Evolutionary conservation across 495 filamentous ascomycete species (phyloP).

Genomic region (Chlorociboria aeruginascens): DNA sequence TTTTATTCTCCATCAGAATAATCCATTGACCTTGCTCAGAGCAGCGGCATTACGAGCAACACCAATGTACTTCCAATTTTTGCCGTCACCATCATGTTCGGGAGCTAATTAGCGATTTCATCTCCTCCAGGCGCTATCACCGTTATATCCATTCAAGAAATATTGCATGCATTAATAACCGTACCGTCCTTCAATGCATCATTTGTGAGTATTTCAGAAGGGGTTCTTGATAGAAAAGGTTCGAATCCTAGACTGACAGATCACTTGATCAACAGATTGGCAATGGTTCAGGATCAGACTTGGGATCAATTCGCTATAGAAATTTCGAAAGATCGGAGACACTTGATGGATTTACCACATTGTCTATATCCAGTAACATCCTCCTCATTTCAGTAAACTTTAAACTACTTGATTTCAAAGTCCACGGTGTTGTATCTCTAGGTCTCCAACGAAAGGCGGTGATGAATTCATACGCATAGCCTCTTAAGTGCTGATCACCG

Average conservation of each 20-base stretch:
- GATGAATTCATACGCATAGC: constrained; percentile 3
- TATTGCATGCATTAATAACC: neutral
- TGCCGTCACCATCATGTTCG: constrained; percentile 6
- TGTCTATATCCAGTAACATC: too few relatives aligned
- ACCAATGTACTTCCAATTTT: constrained; percentile 4
- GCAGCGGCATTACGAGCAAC: neutral
- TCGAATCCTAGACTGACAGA: neutral
- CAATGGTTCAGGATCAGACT: constrained; percentile 9
- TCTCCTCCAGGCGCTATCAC: constrained; percentile 15
- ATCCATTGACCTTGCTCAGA: constrained; percentile 7
- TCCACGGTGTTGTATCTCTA: too few relatives aligned
- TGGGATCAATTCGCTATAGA: neutral
- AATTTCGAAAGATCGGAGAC: neutral
- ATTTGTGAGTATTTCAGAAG: constrained; percentile 4
- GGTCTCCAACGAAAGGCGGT: neutral
- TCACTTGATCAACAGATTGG: constrained; percentile 6
- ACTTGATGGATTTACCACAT: too few relatives aligned
- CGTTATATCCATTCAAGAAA: neutral
- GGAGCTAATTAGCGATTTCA: constrained; percentile 3
- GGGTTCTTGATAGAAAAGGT: neutral
- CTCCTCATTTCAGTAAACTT: too few relatives aligned
- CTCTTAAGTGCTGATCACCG: neutral
- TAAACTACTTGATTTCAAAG: too few relatives aligned
- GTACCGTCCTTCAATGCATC: constrained; percentile 10
- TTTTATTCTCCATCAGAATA: constrained; percentile 7